phyloP scores from a whole-genome alignment of 768 basidiomycete genomes.

The Psilocybe tampanensis region DNA sequence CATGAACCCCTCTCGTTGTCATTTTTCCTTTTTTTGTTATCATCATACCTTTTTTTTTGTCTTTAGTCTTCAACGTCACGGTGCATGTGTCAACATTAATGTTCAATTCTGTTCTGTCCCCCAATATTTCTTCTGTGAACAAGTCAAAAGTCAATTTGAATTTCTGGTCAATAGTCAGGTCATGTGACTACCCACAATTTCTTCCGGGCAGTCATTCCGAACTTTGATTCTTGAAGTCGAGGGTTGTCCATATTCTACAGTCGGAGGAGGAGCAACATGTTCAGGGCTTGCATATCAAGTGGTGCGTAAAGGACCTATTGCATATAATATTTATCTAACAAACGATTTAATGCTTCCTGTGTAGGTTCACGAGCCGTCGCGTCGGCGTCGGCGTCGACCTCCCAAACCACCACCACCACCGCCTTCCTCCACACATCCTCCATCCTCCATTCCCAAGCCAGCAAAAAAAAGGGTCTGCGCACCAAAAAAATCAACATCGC shows the following conservation, averaged over 20 bases:
- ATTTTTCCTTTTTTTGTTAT: too few relatives aligned
- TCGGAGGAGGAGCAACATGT: constrained; percentile 9
- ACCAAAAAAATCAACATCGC: constrained; percentile 36
- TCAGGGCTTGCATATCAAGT: constrained; percentile 19
- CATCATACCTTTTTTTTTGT: too few relatives aligned
- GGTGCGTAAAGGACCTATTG: constrained; percentile 7
- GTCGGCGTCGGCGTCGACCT: constrained; percentile 20
- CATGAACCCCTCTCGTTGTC: too few relatives aligned
- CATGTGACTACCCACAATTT: constrained; percentile 9
- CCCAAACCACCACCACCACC: constrained; percentile 14
- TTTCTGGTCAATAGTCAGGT: too few relatives aligned
- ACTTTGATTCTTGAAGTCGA: neutral
- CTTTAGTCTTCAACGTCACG: too few relatives aligned
- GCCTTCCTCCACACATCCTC: constrained; percentile 29
- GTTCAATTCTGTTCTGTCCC: too few relatives aligned
- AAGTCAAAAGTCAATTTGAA: too few relatives aligned
- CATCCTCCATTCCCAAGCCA: constrained; percentile 17
- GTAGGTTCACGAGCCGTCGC: constrained; percentile 22
- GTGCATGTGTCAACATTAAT: too few relatives aligned
- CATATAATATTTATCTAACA: neutral
- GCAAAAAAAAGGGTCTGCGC: constrained; percentile 17
- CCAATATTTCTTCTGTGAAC: too few relatives aligned
- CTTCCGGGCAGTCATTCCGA: neutral
- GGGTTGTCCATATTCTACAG: neutral
- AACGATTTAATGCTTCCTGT: neutral